Evolutionary conservation across 441 rosid genomes (phyloP).

Genomic region (Biscutella auriculata): DNA sequence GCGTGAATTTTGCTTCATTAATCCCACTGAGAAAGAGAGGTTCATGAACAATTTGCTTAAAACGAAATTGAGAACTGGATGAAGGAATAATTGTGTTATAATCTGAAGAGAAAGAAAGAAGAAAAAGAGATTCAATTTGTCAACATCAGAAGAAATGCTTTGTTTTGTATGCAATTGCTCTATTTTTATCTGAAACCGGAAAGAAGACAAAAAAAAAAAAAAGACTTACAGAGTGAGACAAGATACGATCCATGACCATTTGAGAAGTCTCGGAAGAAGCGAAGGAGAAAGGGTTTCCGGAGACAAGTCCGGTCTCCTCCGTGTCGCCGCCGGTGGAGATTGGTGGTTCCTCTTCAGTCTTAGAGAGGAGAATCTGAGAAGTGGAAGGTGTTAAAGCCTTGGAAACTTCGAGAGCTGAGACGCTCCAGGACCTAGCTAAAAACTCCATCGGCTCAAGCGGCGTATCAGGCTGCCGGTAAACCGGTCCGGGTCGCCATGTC

Average conservation of each 20-base stretch:
- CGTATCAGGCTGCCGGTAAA: constrained; percentile 65
- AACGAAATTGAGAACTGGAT: too few species aligned
- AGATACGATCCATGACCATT: constrained; percentile 78
- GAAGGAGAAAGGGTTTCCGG: constrained; percentile 72
- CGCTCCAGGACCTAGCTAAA: constrained; percentile 80
- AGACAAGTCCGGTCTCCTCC: constrained; percentile 40
- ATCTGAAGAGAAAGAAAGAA: too few species aligned
- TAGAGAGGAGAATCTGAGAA: constrained; percentile 5
- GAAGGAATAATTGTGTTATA: too few species aligned
- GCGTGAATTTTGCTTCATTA: too few species aligned
- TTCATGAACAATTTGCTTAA: too few species aligned
- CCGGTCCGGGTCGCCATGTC: constrained; percentile 44
- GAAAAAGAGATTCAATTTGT: too few species aligned
- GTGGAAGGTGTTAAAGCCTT: constrained; percentile 44
- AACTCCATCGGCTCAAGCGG: constrained; percentile 81
- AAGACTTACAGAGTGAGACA: constrained; percentile 72
- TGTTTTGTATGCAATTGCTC: neutral
- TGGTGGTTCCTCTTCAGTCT: constrained; percentile 39
- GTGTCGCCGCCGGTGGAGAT: constrained; percentile 28
- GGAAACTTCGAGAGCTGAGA: constrained; percentile 68
- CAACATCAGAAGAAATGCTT: neutral
- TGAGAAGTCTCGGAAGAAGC: constrained; percentile 77
- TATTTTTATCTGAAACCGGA: neutral
- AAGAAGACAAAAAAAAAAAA: neutral
- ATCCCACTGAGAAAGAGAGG: too few species aligned